A percentile compares a stretch with the other conserved stretches of the same genome.
Evolutionary conservation across 345 rosid genomes (phyloP).

Genomic region (Syzygium aqueum): DNA sequence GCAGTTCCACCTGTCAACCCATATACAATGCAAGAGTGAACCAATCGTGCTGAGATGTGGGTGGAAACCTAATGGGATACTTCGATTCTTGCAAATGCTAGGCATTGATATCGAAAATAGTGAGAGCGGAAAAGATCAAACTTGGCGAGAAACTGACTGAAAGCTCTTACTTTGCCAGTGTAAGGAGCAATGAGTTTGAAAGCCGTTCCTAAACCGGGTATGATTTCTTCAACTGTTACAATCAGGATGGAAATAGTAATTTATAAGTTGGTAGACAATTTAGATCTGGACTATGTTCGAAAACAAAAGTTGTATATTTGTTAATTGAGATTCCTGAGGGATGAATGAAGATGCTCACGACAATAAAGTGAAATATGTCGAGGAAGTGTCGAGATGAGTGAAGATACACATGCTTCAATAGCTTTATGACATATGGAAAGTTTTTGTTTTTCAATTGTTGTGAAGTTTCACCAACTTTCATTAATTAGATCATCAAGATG

Average conservation of each 20-base stretch:
- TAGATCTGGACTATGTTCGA: neutral
- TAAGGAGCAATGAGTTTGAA: conserved; percentile 34
- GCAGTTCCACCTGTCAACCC: conserved; percentile 29
- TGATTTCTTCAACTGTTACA: conserved; percentile 29
- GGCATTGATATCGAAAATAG: neutral
- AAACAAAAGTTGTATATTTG: neutral
- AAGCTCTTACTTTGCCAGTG: conserved; percentile 24
- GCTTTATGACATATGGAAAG: neutral
- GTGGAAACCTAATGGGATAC: neutral
- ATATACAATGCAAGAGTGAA: neutral
- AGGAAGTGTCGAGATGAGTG: neutral
- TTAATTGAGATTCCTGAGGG: neutral
- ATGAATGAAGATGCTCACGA: neutral
- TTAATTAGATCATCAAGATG: neutral
- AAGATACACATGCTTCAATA: neutral
- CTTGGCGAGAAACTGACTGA: neutral
- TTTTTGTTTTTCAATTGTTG: neutral
- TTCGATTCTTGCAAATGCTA: neutral
- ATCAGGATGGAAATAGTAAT: neutral
- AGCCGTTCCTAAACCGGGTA: conserved; percentile 36
- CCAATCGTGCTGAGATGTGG: neutral
- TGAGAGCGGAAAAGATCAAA: neutral
- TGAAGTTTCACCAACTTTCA: neutral
- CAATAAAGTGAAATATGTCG: neutral
- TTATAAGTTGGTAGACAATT: neutral